Evolutionary conservation across 2,329 filamentous ascomycete species (phyloP).

Genomic region (Aspergillus spinulosporus): DNA sequence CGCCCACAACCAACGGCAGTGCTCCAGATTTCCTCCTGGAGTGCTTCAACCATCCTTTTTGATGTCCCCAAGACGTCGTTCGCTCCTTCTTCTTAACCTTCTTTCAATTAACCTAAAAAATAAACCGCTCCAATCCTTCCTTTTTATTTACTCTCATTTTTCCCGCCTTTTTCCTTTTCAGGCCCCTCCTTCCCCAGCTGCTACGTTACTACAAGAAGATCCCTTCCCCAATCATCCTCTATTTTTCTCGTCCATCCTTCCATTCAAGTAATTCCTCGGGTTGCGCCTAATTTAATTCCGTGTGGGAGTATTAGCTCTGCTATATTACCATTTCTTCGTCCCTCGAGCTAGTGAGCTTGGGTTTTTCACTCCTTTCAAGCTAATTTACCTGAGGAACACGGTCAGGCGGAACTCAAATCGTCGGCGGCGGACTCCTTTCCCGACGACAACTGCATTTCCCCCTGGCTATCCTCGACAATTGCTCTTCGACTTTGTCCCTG

Average conservation of each 20-base stretch:
- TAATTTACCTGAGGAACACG: conserved; percentile 8
- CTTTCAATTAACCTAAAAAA: conserved; percentile 22
- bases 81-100: conserved; percentile 23
- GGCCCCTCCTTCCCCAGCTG: conserved; percentile 8
- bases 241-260: not conserved
- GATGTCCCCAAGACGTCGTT: conserved; percentile 20
- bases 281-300: conserved; percentile 10
- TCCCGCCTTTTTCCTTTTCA: not conserved
- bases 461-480: not conserved
- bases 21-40: conserved; percentile 6
- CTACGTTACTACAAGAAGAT: conserved; percentile 2
- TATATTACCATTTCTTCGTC: conserved; percentile 14
- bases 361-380: conserved; percentile 8
- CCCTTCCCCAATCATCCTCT: conserved; percentile 8
- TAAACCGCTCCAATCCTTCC: conserved; percentile 8
- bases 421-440: conserved; percentile 11
- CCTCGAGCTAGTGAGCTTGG: conserved; percentile 10
- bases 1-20: conserved; percentile 5
- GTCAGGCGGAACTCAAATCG: conserved; percentile 4
- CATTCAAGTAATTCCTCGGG: conserved; percentile 8
- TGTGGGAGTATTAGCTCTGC: not conserved
- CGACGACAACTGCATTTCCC: not conserved
- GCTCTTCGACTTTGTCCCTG: not conserved
- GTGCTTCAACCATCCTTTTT: not conserved
- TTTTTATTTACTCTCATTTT: conserved; percentile 12